A percentile compares a stretch with the other conserved stretches of the same genome.
Conservation (phyloP, 169 alveolate species). For the Plasmodium malariae region DNA sequence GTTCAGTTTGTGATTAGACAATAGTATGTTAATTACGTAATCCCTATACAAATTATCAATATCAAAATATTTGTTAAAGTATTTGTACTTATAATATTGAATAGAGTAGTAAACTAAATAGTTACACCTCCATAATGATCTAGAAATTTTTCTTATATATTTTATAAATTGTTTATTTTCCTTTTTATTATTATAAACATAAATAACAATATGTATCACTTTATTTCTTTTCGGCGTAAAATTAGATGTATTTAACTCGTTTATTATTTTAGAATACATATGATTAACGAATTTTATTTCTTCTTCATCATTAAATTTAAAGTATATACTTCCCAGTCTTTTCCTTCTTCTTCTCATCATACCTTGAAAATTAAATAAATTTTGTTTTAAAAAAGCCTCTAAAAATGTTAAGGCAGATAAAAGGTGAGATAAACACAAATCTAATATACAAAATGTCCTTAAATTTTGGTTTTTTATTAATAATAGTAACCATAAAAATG, state of each 20-base stretch:
- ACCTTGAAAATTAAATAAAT: constrained; percentile 58
- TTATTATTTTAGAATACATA: constrained; percentile 23
- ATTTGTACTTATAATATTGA: constrained; percentile 56
- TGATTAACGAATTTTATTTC: constrained; percentile 41
- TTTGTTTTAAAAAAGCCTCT: constrained; percentile 63
- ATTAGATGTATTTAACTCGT: constrained; percentile 20
- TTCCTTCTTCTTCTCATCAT: constrained; percentile 75
- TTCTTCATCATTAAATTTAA: constrained; percentile 53
- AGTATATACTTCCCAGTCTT: constrained; percentile 48
- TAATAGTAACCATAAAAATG: constrained; percentile 59
- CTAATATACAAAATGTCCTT: constrained; percentile 46
- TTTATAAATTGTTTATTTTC: constrained; percentile 60
- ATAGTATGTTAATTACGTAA: constrained; percentile 29
- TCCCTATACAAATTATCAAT: constrained; percentile 65
- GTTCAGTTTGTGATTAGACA: constrained; percentile 23
- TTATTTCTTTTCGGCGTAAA: constrained; percentile 10
- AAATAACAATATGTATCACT: constrained; percentile 59
- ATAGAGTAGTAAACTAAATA: constrained; percentile 49
- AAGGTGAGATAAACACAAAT: constrained; percentile 47
- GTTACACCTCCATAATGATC: constrained; percentile 68
- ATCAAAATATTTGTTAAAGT: constrained; percentile 51
- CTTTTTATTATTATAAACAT: constrained; percentile 58
- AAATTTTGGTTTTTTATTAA: constrained; percentile 28
- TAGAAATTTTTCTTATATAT: constrained; percentile 58
- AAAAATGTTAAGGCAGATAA: constrained; percentile 51